A percentile compares a stretch with the other conserved stretches of the same genome.
phyloP scores from a whole-genome alignment of 495 filamentous ascomycete species.

The Hypoxylon subgilvum region DNA sequence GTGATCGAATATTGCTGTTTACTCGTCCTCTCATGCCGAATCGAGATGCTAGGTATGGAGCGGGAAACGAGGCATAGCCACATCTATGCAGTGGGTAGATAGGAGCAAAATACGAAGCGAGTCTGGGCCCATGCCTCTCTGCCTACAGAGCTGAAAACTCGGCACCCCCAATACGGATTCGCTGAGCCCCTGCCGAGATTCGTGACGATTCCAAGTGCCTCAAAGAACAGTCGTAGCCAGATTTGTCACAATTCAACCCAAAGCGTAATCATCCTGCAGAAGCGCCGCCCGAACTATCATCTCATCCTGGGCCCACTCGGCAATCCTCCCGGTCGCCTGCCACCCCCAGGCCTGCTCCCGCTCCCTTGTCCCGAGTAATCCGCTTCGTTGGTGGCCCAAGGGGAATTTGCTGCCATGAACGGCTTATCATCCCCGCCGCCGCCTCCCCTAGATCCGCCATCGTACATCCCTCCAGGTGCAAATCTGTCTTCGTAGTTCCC shows the following conservation, averaged over 20 bases:
- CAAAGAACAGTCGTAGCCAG: constrained; percentile 4
- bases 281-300: constrained; percentile 31
- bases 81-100: not conserved
- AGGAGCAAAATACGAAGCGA: too few species aligned
- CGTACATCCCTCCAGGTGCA: constrained; percentile 48
- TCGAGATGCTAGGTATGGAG: too few species aligned
- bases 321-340: constrained; percentile 46
- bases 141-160: too few species aligned
- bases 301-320: constrained; percentile 52
- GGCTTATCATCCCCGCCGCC: constrained; percentile 47
- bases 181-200: constrained; percentile 5
- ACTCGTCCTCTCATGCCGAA: too few species aligned
- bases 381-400: constrained; percentile 51
- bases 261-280: not conserved
- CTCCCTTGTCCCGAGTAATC: constrained; percentile 48
- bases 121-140: too few species aligned
- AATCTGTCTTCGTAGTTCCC: constrained; percentile 55
- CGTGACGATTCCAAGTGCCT: constrained; percentile 1
- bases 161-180: constrained; percentile 18
- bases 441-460: constrained; percentile 32
- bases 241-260: not conserved
- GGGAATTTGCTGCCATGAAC: constrained; percentile 55
- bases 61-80: constrained; percentile 18
- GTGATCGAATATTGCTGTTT: not conserved
- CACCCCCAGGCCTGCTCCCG: constrained; percentile 43